Conservation (phyloP, 352 stramenopile species). For the Globisporangium emineosum region DNA sequence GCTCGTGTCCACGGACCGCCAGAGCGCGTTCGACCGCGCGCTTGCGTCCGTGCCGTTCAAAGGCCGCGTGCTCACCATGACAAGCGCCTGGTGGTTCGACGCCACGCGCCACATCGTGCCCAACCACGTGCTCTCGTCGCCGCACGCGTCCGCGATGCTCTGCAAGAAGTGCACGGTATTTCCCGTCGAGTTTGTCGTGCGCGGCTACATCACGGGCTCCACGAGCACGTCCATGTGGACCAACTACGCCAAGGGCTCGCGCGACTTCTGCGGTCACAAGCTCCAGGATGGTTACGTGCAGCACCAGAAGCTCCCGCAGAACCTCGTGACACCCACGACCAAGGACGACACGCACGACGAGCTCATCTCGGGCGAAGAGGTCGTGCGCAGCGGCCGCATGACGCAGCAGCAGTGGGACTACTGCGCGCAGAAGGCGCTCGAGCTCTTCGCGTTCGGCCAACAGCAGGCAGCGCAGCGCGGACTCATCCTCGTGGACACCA, state of each 20-base stretch:
- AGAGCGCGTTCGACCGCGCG: conserved; percentile 97
- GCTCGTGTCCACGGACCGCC: conserved; percentile 97
- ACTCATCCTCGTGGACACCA: conserved; percentile 99
- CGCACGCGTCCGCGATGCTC: conserved; percentile 95
- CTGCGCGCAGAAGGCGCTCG: conserved; percentile 90
- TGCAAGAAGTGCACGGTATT: conserved; percentile 96
- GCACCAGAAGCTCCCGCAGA: conserved; percentile 95
- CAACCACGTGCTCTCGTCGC: conserved; percentile 95
- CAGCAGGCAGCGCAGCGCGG: conserved; percentile 88
- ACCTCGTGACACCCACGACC: conserved; percentile 98
- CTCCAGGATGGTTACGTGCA: conserved; percentile 94
- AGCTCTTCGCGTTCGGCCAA: conserved; percentile 93
- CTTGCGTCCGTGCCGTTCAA: conserved; percentile 97
- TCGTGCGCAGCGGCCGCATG: conserved; percentile 94
- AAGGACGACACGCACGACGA: conserved; percentile 98
- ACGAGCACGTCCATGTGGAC: conserved; percentile 99
- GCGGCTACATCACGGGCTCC: conserved; percentile 95
- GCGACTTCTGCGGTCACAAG: conserved; percentile 96
- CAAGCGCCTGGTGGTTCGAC: conserved; percentile 95
- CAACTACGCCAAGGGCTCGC: conserved; percentile 95
- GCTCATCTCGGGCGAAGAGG: conserved; percentile 94
- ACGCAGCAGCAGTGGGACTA: conserved; percentile 96
- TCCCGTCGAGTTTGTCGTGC: conserved; percentile 98
- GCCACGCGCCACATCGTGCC: conserved; percentile 94
- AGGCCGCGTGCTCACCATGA: conserved; percentile 96